Conservation (phyloP, 371 early-diverging fungal species). For the Circinella minor region DNA sequence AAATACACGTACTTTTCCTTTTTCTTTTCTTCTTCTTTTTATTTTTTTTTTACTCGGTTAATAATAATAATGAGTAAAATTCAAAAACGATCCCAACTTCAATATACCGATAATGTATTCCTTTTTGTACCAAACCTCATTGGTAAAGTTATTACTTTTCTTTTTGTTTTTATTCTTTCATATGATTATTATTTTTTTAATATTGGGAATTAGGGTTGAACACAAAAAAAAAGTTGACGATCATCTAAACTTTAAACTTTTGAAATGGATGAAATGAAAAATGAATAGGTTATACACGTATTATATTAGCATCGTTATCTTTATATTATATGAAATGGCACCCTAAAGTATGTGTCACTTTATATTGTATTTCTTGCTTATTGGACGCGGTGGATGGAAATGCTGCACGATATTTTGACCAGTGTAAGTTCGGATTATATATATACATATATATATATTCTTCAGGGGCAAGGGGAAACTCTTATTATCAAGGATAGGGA, state of each 20-base stretch:
- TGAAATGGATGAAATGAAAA: not conserved
- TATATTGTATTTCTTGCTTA: slow-evolving; percentile 87
- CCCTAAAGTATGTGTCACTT: slow-evolving; percentile 70
- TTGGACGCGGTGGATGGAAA: slow-evolving; percentile 97
- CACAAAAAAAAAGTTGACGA: not conserved
- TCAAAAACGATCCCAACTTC: slow-evolving; percentile 1
- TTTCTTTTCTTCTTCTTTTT: not conserved
- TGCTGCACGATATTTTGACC: slow-evolving; percentile 89
- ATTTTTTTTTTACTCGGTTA: not conserved
- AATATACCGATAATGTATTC: slow-evolving; percentile 69
- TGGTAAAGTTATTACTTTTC: slow-evolving; percentile 50
- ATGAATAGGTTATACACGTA: slow-evolving; percentile 82
- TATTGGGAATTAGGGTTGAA: no score
- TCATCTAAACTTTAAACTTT: not conserved
- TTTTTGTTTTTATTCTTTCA: slow-evolving; percentile 2
- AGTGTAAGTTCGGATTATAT: slow-evolving; percentile 64
- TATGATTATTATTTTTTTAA: no score
- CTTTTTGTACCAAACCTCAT: slow-evolving; percentile 92
- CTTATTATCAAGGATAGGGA: no score
- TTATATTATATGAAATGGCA: slow-evolving; percentile 76
- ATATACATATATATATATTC: not conserved
- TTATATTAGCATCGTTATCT: slow-evolving; percentile 76
- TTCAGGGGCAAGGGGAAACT: not conserved
- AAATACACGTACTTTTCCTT: not conserved
- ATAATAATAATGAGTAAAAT: slow-evolving; percentile 3